A percentile compares a stretch with the other conserved stretches of the same genome.
Conservation (phyloP, 495 filamentous ascomycete species). For the Hyaloscypha hepaticicola region DNA sequence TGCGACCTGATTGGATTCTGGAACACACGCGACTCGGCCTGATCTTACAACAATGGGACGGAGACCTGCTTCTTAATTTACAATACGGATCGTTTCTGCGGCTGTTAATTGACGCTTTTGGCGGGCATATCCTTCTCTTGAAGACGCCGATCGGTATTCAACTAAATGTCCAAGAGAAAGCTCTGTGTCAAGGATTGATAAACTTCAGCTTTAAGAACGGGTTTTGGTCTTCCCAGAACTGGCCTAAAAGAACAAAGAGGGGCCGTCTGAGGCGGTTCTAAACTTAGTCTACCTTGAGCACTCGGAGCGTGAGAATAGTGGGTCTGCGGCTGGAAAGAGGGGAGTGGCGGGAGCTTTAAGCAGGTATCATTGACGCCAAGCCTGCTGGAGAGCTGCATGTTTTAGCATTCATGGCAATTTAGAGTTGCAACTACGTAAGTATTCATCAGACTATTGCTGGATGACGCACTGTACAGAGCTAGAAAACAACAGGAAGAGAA, state of each 20-base stretch:
- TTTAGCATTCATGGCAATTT: conserved; percentile 1
- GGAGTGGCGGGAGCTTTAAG: background rate
- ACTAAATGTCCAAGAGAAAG: background rate
- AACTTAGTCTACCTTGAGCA: background rate
- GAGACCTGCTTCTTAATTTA: conserved; percentile 15
- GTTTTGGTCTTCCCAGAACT: background rate
- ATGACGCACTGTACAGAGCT: background rate
- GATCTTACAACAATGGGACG: conserved; percentile 20
- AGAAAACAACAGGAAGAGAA: background rate
- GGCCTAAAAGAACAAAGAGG: background rate
- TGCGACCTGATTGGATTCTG: conserved; percentile 21
- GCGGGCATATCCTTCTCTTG: background rate
- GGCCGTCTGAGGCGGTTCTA: background rate
- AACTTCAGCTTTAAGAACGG: background rate
- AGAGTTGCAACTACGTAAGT: background rate
- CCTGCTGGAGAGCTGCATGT: conserved; percentile 3
- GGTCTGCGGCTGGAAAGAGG: background rate
- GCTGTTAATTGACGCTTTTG: conserved; percentile 7
- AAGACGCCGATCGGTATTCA: background rate
- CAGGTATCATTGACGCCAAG: conserved; percentile 1
- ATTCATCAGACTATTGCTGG: background rate
- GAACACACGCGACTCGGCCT: conserved; percentile 22
- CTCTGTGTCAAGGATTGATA: background rate
- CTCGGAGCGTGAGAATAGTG: background rate
- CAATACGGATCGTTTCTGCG: background rate